phyloP scores from a whole-genome alignment of 768 basidiomycete genomes.

The Rhodosporidiobolus sp. region DNA sequence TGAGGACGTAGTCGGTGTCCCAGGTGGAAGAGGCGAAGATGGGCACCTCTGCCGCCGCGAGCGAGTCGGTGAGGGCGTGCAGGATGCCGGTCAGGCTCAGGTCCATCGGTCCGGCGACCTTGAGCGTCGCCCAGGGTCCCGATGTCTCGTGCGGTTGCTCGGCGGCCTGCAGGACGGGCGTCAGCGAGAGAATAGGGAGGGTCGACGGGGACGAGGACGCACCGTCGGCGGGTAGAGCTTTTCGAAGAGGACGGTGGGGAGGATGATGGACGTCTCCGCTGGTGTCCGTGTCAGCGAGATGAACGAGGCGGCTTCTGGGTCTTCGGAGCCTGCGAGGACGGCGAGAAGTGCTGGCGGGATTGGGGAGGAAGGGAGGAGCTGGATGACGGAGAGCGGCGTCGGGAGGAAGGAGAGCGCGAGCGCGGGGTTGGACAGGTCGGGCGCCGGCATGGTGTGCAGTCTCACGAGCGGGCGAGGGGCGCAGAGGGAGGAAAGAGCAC shows the following conservation, averaged over 20 bases:
- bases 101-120: constrained; percentile 31
- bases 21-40: constrained; percentile 40
- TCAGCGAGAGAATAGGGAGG: background rate
- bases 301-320: background rate
- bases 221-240: constrained; percentile 2
- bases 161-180: background rate
- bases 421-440: constrained; percentile 24
- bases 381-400: constrained; percentile 10
- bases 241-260: background rate
- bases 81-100: constrained; percentile 26
- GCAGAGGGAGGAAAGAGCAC: background rate
- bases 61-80: constrained; percentile 18
- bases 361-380: background rate
- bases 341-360: background rate
- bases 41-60: constrained; percentile 27
- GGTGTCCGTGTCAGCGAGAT: constrained; percentile 25
- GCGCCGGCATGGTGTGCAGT: background rate
- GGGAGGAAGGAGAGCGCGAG: constrained; percentile 30
- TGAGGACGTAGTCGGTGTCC: constrained; percentile 40
- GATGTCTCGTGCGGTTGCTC: background rate
- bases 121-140: constrained; percentile 7
- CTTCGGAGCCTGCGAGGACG: background rate
- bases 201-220: background rate
- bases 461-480: background rate
- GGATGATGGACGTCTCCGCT: constrained; percentile 29